These are phyloP conservation scores for Phytophthora colocasiae DNA, from an alignment of 352 stramenopile genomes.

Conservation along the genomic window DNA sequence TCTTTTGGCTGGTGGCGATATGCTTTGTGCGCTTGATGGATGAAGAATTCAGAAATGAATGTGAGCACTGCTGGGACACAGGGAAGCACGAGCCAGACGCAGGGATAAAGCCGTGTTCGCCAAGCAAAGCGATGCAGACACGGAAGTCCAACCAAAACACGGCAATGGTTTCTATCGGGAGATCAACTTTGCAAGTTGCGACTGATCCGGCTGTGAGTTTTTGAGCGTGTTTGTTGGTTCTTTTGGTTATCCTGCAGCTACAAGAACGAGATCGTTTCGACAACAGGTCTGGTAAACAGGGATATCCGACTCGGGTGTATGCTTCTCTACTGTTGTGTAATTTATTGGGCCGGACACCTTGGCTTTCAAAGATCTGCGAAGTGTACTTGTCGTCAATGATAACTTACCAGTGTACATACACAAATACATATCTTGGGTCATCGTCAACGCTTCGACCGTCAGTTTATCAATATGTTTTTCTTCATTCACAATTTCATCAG, in stretches of 20 bases:
- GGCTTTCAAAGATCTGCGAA: no score
- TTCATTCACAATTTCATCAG: background rate
- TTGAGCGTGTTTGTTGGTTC: background rate
- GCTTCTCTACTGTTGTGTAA: no score
- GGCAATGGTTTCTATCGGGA: slow-evolving; percentile 5
- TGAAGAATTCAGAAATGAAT: slow-evolving; percentile 12
- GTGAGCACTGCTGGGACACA: slow-evolving; percentile 9
- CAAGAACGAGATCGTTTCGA: background rate
- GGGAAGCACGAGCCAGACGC: background rate
- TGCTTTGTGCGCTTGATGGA: background rate
- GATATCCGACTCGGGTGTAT: background rate
- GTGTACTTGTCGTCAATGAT: no score
- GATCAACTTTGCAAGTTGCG: background rate
- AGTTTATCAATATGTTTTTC: background rate
- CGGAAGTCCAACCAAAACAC: slow-evolving; percentile 17
- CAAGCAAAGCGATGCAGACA: slow-evolving; percentile 6
- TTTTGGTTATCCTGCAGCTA: no score
- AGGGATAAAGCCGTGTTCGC: slow-evolving; percentile 13
- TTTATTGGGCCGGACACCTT: no score
- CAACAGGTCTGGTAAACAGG: background rate
- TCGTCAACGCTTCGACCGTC: background rate
- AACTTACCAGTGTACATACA: no score
- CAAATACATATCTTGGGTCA: background rate
- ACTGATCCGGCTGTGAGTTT: background rate
- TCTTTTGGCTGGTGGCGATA: background rate